Percentiles rank a stretch among this genome's conserved stretches.
Evolutionary conservation across 2,329 filamentous ascomycete species (phyloP).

Genomic region (Arthrobotrys musiformis): DNA sequence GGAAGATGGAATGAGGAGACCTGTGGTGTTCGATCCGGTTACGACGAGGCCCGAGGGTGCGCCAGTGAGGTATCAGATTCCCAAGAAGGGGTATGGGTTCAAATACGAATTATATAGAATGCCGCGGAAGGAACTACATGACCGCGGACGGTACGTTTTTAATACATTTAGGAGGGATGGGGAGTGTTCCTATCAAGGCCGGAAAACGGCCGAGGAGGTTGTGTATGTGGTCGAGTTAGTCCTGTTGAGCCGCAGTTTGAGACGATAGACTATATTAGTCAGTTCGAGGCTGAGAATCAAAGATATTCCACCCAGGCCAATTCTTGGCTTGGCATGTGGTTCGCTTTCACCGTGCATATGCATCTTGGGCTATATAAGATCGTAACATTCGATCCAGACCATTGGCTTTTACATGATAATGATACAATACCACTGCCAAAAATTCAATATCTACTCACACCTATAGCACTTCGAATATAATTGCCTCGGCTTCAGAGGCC

Average conservation of each 20-base stretch:
- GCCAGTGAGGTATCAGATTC: not conserved
- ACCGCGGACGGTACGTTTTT: slow-evolving; percentile 44
- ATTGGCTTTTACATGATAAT: too few relatives aligned
- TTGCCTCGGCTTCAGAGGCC: too few relatives aligned
- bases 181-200: slow-evolving; percentile 30
- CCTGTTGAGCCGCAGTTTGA: not conserved
- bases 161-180: slow-evolving; percentile 18
- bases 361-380: too few relatives aligned
- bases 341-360: too few relatives aligned
- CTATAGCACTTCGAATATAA: too few relatives aligned
- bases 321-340: not conserved
- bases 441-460: too few relatives aligned
- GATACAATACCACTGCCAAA: too few relatives aligned
- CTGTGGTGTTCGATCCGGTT: not conserved
- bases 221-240: not conserved
- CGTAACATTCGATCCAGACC: too few relatives aligned
- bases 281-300: not conserved
- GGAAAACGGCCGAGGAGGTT: slow-evolving; percentile 31
- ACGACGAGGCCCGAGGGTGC: not conserved
- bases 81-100: not conserved
- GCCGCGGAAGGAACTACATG: slow-evolving; percentile 15
- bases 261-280: too few relatives aligned
- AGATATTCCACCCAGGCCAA: too few relatives aligned
- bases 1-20: not conserved
- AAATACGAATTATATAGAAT: not conserved